phyloP scores from a whole-genome alignment of 2,329 filamentous ascomycete genomes.

The Cladobotryum mycophilum region DNA sequence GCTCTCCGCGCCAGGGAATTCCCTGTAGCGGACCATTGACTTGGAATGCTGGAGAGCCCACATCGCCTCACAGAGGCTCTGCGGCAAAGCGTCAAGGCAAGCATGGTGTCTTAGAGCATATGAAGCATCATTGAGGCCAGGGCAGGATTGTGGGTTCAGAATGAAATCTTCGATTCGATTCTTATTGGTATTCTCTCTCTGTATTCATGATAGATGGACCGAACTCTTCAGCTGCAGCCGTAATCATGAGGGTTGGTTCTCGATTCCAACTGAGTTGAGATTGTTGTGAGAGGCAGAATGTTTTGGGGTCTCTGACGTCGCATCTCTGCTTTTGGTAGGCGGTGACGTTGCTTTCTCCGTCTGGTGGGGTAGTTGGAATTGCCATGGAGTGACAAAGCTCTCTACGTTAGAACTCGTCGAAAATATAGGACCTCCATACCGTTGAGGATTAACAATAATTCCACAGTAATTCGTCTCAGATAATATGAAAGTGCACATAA shows the following conservation, averaged over 20 bases:
- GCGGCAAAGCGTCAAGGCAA: conserved; percentile 12
- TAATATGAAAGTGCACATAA: too few relatives aligned
- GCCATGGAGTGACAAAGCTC: too few relatives aligned
- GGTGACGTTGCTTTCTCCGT: neutral
- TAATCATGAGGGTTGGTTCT: too few relatives aligned
- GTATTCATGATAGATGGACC: too few relatives aligned
- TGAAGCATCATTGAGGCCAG: neutral
- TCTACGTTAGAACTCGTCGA: too few relatives aligned
- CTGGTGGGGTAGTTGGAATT: too few relatives aligned
- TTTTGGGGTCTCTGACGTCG: neutral
- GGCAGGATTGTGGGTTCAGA: neutral
- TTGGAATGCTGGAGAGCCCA: conserved; percentile 1
- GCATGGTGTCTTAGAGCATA: conserved; percentile 10
- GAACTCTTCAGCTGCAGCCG: too few relatives aligned
- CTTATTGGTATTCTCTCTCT: too few relatives aligned
- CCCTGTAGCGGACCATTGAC: conserved; percentile 1
- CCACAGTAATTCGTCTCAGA: too few relatives aligned
- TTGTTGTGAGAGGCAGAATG: neutral
- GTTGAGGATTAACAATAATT: too few relatives aligned
- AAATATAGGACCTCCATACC: too few relatives aligned
- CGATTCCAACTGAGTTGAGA: neutral
- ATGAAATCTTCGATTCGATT: neutral
- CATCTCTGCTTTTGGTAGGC: neutral
- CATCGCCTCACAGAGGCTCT: conserved; percentile 4
- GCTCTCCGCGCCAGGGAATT: neutral